Conservation (phyloP, 805 yeast genomes). For the Isabelozyma rhagii region DNA sequence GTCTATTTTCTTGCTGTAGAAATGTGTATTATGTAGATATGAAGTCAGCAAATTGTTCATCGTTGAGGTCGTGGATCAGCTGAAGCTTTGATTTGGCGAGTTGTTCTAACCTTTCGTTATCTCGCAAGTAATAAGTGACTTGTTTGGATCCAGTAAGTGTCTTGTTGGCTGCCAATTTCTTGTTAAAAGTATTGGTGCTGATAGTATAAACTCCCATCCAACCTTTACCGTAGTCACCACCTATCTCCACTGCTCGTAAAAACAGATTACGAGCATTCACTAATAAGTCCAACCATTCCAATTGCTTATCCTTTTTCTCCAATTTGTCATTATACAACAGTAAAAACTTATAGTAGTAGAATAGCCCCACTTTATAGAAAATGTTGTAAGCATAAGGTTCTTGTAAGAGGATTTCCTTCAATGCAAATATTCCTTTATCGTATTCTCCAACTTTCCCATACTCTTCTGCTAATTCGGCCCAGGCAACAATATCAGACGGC, state of each 20-base stretch:
- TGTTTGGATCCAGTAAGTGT: constrained; percentile 13
- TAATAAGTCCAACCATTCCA: constrained; percentile 21
- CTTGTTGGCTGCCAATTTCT: constrained; percentile 12
- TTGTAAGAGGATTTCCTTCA: constrained; percentile 66
- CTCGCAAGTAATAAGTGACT: constrained; percentile 16
- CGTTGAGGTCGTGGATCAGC: constrained; percentile 10
- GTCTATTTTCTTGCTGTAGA: too few species aligned
- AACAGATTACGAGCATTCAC: constrained; percentile 45
- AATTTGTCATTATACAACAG: constrained; percentile 10
- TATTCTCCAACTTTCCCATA: constrained; percentile 61
- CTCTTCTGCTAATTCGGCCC: constrained; percentile 74
- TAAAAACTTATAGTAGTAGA: constrained; percentile 28
- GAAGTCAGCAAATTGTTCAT: constrained; percentile 6
- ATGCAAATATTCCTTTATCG: constrained; percentile 62
- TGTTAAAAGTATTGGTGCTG: constrained; percentile 12
- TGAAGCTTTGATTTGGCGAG: constrained; percentile 18
- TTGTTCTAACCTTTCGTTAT: constrained; percentile 18
- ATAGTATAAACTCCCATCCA: constrained; percentile 66
- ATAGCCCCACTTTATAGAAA: constrained; percentile 57
- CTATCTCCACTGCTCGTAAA: constrained; percentile 72
- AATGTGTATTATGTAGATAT: not conserved
- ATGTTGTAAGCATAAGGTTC: constrained; percentile 69
- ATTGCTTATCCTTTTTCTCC: constrained; percentile 27
- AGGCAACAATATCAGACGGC: constrained; percentile 74
- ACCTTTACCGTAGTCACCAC: constrained; percentile 63